A percentile compares a stretch with the other conserved stretches of the same genome.
phyloP scores from a whole-genome alignment of 192 early-diverging fungal species.

The Coemansia sp. region DNA sequence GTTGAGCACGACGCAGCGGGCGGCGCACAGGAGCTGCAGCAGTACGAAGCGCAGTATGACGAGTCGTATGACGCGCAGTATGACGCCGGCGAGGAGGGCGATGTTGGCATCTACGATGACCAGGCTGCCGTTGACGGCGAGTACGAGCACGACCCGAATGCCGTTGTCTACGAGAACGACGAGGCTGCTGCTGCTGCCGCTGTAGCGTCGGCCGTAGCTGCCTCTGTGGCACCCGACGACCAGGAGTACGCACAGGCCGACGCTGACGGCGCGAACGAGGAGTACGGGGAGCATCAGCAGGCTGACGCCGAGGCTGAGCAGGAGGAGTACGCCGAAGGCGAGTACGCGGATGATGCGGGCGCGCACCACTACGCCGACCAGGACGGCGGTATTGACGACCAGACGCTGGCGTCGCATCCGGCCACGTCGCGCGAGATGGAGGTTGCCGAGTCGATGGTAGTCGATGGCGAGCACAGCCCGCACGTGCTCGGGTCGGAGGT shows the following conservation, averaged over 20 bases:
- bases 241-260: conserved; percentile 39
- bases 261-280: conserved; percentile 8
- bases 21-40: conserved; percentile 21
- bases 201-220: conserved; percentile 29
- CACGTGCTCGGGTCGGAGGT: conserved; percentile 33
- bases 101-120: conserved; percentile 36
- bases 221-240: conserved; percentile 6
- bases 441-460: conserved; percentile 41
- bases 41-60: conserved; percentile 44
- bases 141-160: conserved; percentile 34
- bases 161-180: conserved; percentile 18
- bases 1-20: conserved; percentile 2
- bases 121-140: conserved; percentile 29
- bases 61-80: conserved; percentile 38
- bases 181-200: conserved; percentile 26
- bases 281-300: conserved; percentile 24
- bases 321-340: conserved; percentile 33
- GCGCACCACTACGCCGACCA: conserved; percentile 11
- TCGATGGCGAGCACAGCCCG: conserved; percentile 30
- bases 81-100: conserved; percentile 22
- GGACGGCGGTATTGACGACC: conserved; percentile 38
- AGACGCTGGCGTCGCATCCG: conserved; percentile 50
- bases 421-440: conserved; percentile 51
- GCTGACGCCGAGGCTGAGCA: conserved; percentile 16
- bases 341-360: conserved; percentile 11